Percentiles rank a stretch among this genome's conserved stretches.
Evolutionary conservation across 345 rosid genomes (phyloP).

Genomic region (Stellera chamaejasme): DNA sequence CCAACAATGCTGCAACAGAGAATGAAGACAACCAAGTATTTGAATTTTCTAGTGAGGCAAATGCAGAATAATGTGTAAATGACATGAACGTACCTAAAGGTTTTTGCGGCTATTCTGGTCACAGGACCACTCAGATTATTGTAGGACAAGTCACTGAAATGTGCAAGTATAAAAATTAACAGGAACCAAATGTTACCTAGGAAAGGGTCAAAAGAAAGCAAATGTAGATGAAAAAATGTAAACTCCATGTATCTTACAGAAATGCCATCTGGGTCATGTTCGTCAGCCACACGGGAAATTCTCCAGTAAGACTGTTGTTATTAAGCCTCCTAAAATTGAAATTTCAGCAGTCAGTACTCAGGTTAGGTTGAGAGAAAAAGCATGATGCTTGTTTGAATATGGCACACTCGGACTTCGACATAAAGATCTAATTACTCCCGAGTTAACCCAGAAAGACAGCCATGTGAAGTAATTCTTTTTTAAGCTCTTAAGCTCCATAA

Average conservation of each 20-base stretch:
- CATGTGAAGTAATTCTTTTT: too few relatives aligned
- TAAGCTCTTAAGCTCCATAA: not conserved
- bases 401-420: too few relatives aligned
- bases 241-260: conserved; percentile 44
- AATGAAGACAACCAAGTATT: not conserved
- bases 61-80: conserved; percentile 7
- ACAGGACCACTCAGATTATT: conserved; percentile 89
- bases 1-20: conserved; percentile 64
- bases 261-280: conserved; percentile 87
- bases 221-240: not conserved
- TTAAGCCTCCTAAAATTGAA: conserved; percentile 71
- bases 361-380: not conserved
- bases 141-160: conserved; percentile 79
- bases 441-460: too few relatives aligned
- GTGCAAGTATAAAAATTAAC: not conserved
- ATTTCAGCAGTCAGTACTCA: conserved; percentile 1
- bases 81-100: conserved; percentile 56
- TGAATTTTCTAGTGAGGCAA: conserved; percentile 7
- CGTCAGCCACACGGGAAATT: conserved; percentile 55
- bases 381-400: not conserved
- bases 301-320: conserved; percentile 79
- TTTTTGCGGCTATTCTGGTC: conserved; percentile 81
- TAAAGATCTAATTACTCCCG: too few relatives aligned
- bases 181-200: not conserved
- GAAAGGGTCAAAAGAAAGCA: not conserved